These are phyloP conservation scores for Heritiera littoralis DNA, from an alignment of 345 rosid genomes.

Conservation along the genomic window DNA sequence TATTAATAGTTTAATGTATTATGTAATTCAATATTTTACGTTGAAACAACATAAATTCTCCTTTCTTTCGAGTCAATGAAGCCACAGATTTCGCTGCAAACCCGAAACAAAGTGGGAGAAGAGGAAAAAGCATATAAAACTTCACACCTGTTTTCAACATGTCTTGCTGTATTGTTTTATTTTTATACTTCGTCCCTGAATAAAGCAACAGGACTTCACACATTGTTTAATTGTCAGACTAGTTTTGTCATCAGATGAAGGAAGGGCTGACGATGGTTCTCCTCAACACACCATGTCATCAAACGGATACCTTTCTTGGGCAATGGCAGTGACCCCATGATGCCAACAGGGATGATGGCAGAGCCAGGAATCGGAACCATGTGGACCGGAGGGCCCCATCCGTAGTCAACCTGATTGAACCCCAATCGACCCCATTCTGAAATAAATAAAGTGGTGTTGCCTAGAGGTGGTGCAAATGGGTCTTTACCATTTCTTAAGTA, in stretches of 20 bases:
- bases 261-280: conserved; percentile 43
- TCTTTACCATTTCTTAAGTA: conserved; percentile 31
- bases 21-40: not conserved
- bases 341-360: conserved; percentile 54
- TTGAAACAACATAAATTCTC: not conserved
- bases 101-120: not conserved
- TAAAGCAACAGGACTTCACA: not conserved
- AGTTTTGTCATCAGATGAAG: conserved; percentile 36
- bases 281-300: conserved; percentile 73
- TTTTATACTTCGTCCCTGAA: not conserved
- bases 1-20: too few species aligned
- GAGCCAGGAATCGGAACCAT: conserved; percentile 62
- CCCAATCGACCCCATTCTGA: conserved; percentile 73
- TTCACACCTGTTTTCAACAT: not conserved
- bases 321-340: conserved; percentile 55
- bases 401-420: conserved; percentile 59
- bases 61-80: not conserved
- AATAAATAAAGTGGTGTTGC: conserved; percentile 54
- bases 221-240: conserved; percentile 3
- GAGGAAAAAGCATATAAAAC: not conserved
- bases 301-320: conserved; percentile 55
- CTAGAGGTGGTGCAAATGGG: conserved; percentile 56
- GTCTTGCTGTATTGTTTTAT: not conserved
- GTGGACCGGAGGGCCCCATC: conserved; percentile 58
- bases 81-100: not conserved